Evolutionary conservation across 2,329 filamentous ascomycete species (phyloP), one percentile per base, ranked within the genome.

Genomic region (Colletotrichum sp.): DNA sequence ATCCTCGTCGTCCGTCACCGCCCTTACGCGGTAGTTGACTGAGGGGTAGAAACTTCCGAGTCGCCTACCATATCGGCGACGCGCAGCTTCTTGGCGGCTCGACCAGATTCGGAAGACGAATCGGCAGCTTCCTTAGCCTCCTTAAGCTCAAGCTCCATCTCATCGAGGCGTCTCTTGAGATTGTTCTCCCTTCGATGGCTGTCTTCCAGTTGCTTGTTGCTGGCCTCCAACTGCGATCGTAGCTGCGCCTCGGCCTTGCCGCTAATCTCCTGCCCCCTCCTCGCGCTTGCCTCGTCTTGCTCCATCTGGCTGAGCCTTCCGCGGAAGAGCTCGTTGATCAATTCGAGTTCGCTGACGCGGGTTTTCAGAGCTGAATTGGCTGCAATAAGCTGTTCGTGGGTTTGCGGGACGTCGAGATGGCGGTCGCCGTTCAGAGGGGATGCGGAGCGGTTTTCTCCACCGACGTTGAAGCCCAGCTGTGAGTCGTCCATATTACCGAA

Each of bases 281-380:
- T 87, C 68, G 94, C 91, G 64, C 90, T 92, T 64, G 91, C 91
- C 82, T 96, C 95, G 81, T 94, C 94, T 79, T 93, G 91, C 82
- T 98, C 95, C 15, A 97, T 89, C 82, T 97, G 94, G 90, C 83
- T 92, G 85, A 98, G 92, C 13, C 94, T 91, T 49, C 93, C 93
- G 67, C 93, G 90, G 84, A 95, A 96, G 60, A 96, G 88, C 82
- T 95, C 94, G 81, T 96, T 98, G 88, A 99, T 98, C 68, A 99
- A 91, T 83, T 99, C 97, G 28, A 99, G 90, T 84, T 99, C 97
- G 80, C 94, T 97, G 39, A 99, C 96, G 57, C 97, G 93, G 1
- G 97, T 99, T 87, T 98, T 98, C n/a, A 99, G 89, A 67, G 93
- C 94, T 7, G 95, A 95, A 84, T 98, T 98, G 77, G 93, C 92